These are phyloP conservation scores for Protea cynaroides DNA, from an alignment of 164 flowering plant species.

Conservation along the genomic window DNA sequence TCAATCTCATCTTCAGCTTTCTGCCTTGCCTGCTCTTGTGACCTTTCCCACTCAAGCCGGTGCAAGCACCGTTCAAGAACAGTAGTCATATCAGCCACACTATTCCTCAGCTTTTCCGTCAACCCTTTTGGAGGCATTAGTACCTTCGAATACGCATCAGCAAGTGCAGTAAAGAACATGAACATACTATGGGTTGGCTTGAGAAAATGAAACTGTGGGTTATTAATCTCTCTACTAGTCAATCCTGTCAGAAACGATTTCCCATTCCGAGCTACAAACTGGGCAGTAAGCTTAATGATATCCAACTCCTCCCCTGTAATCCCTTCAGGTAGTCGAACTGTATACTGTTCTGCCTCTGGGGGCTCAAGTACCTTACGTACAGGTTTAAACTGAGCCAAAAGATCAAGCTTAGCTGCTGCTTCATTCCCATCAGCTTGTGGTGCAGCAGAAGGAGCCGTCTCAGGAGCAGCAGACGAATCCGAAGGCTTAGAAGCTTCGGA, in stretches of 20 bases:
- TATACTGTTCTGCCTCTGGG: constrained; percentile 92
- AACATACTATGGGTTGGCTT: constrained; percentile 99
- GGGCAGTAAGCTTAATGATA: constrained; percentile 93
- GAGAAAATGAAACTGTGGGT: constrained; percentile 88
- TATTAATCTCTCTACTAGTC: constrained; percentile 83
- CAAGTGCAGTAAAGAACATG: constrained; percentile 83
- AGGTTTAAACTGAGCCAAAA: constrained; percentile 55
- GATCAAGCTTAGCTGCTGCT: constrained; percentile 47
- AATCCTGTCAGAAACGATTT: constrained; percentile 81
- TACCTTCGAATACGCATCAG: constrained; percentile 92
- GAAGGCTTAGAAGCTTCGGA: constrained; percentile 23
- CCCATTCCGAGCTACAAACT: constrained; percentile 97
- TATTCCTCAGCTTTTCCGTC: constrained; percentile 71
- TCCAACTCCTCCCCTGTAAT: constrained; percentile 96
- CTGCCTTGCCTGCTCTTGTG: constrained; percentile 97
- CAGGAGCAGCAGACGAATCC: constrained; percentile 36
- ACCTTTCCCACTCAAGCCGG: constrained; percentile 90
- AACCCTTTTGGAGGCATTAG: constrained; percentile 92
- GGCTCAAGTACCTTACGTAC: constrained; percentile 77
- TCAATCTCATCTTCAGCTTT: constrained; percentile 97
- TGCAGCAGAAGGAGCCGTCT: constrained; percentile 22
- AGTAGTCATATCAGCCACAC: constrained; percentile 74
- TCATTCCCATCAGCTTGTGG: constrained; percentile 26
- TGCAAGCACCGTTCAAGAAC: constrained; percentile 91
- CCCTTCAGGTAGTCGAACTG: constrained; percentile 95